phyloP scores from a whole-genome alignment of 2,329 filamentous ascomycete species.

The Colletotrichum destructivum region DNA sequence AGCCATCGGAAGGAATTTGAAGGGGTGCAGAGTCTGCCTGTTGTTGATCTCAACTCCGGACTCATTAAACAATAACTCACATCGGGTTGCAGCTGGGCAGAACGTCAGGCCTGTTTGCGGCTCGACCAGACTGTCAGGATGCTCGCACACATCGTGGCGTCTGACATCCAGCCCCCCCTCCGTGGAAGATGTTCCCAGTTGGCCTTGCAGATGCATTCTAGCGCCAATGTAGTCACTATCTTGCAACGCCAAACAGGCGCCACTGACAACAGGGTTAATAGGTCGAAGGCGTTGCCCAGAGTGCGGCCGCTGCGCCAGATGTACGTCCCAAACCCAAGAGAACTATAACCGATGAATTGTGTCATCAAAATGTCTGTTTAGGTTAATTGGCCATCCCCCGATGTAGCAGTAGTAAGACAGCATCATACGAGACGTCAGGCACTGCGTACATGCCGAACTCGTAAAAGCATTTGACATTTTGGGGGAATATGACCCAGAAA shows the following conservation, averaged over 20 bases:
- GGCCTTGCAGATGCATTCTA: constrained; percentile 1
- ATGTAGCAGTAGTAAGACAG: constrained; percentile 17
- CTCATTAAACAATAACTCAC: background rate
- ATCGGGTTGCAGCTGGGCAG: constrained; percentile 10
- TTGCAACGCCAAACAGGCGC: constrained; percentile 4
- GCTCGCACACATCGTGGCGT: constrained; percentile 1
- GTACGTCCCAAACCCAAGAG: background rate
- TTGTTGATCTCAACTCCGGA: background rate
- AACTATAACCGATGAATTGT: background rate
- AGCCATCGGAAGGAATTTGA: constrained; percentile 7
- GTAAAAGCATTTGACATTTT: background rate
- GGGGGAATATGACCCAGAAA: constrained; percentile 18
- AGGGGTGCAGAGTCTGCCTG: background rate
- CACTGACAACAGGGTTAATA: constrained; percentile 1
- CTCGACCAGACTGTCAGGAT: background rate
- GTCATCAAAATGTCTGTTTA: background rate
- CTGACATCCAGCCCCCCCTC: background rate
- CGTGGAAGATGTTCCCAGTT: background rate
- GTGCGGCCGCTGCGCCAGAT: constrained; percentile 13
- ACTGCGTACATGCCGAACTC: constrained; percentile 13
- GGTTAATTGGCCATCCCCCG: background rate
- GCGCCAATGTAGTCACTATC: background rate
- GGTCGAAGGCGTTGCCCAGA: background rate
- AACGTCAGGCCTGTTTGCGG: constrained; percentile 12
- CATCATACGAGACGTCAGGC: constrained; percentile 37